Conservation (phyloP, 1,284 basidiomycete species). For the Apiotrichum laibachii region DNA sequence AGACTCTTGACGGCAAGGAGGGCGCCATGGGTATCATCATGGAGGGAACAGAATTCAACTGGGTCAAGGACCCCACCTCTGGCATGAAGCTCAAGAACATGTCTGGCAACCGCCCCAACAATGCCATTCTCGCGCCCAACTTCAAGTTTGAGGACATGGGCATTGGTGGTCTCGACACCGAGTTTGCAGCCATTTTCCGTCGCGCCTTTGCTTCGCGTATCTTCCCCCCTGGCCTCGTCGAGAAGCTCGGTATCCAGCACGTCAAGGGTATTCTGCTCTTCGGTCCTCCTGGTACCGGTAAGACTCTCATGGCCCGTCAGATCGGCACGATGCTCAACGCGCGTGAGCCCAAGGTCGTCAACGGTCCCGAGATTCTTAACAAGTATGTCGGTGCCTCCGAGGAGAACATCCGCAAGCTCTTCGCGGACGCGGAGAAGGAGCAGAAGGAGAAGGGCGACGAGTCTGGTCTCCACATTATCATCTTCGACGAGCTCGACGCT, state of each 20-base stretch:
- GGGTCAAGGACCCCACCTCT: conserved; percentile 78
- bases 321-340: conserved; percentile 99
- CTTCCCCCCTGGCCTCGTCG: conserved; percentile 93
- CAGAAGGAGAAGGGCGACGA: conserved; percentile 99
- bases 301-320: conserved; percentile 96
- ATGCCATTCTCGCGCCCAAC: conserved; percentile 94
- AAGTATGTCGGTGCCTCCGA: conserved; percentile 98
- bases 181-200: conserved; percentile 96
- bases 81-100: conserved; percentile 88
- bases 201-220: conserved; percentile 97
- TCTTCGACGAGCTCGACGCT: conserved; percentile 95
- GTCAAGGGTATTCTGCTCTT: conserved; percentile 96
- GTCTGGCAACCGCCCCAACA: conserved; percentile 83
- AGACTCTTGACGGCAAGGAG: conserved; percentile 55
- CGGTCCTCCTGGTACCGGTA: conserved; percentile 97
- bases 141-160: conserved; percentile 99
- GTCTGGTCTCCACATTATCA: conserved; percentile 97
- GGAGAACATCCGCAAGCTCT: conserved; percentile 97
- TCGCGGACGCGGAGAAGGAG: conserved; percentile 97
- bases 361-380: conserved; percentile 91
- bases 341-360: conserved; percentile 96
- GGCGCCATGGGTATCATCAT: conserved; percentile 74
- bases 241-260: conserved; percentile 97
- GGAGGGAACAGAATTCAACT: conserved; percentile 83
- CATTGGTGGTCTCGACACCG: conserved; percentile 93